phyloP scores from a whole-genome alignment of 2,329 filamentous ascomycete species.

The Fusarium transvaalense region DNA sequence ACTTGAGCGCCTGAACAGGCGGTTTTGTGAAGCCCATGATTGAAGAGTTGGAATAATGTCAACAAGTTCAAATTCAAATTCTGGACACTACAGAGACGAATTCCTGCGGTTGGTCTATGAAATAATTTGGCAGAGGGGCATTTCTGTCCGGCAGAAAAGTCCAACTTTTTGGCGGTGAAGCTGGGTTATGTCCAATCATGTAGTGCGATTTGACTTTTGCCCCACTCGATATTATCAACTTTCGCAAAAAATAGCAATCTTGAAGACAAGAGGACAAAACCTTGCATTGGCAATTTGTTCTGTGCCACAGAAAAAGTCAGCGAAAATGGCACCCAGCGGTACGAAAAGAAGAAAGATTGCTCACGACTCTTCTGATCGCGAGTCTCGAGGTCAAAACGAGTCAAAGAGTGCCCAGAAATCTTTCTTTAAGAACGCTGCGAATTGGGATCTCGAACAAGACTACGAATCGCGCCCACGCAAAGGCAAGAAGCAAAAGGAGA shows the following conservation, averaged over 20 bases:
- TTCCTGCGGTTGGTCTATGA: conserved; percentile 10
- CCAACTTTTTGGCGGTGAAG: conserved; percentile 55
- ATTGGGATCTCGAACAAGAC: conserved; percentile 92
- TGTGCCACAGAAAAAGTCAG: conserved; percentile 18
- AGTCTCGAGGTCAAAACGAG: conserved; percentile 51
- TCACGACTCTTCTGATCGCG: conserved; percentile 63
- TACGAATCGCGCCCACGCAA: conserved; percentile 87
- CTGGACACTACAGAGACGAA: conserved; percentile 7
- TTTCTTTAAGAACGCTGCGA: conserved; percentile 80
- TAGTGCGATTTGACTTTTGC: neutral
- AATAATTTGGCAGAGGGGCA: conserved; percentile 40
- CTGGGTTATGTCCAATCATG: neutral
- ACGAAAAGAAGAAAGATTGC: conserved; percentile 70
- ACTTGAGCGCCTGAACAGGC: conserved; percentile 57
- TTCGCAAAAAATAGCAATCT: conserved; percentile 35
- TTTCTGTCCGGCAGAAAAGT: conserved; percentile 43
- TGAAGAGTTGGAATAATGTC: conserved; percentile 7
- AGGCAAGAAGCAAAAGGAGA: conserved; percentile 80
- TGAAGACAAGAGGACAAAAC: conserved; percentile 32
- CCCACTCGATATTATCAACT: conserved; percentile 19
- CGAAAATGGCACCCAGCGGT: conserved; percentile 62
- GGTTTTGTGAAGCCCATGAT: conserved; percentile 54
- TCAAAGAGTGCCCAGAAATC: conserved; percentile 65
- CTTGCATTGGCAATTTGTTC: conserved; percentile 27
- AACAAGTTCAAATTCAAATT: conserved; percentile 6